A percentile compares a stretch with the other conserved stretches of the same genome.
Evolutionary conservation across 1,139 yeast genomes (phyloP).

Genomic region (Pichia sp.): DNA sequence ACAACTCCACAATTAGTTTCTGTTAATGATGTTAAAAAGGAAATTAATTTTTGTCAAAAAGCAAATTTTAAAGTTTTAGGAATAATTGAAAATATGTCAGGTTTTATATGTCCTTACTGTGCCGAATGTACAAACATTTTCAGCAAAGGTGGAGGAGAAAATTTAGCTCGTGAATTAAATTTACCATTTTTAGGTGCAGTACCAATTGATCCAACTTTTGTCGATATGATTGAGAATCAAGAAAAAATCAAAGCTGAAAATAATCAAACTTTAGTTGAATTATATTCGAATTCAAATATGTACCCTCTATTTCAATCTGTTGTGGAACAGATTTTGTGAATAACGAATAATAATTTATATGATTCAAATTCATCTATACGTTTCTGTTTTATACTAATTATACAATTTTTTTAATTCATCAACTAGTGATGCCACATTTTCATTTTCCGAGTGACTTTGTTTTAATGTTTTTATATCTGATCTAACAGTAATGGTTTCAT

Average conservation of each 20-base stretch:
- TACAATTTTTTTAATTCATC: conserved; percentile 19
- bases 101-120: conserved; percentile 92
- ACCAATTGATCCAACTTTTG: conserved; percentile 91
- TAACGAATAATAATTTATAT: too few relatives aligned
- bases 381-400: background rate
- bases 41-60: conserved; percentile 83
- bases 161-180: conserved; percentile 52
- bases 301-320: conserved; percentile 39
- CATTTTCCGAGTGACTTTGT: background rate
- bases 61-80: conserved; percentile 80
- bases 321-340: conserved; percentile 14
- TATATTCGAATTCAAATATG: conserved; percentile 36
- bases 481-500: conserved; percentile 15
- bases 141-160: conserved; percentile 87
- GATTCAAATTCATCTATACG: background rate
- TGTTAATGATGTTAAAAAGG: conserved; percentile 88
- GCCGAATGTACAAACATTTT: conserved; percentile 88
- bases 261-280: conserved; percentile 23
- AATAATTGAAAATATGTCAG: conserved; percentile 93
- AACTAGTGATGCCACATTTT: conserved; percentile 6
- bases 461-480: background rate
- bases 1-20: conserved; percentile 97
- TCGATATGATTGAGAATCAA: conserved; percentile 70
- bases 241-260: conserved; percentile 25
- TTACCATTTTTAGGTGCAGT: conserved; percentile 75